Percentiles rank a stretch among this genome's conserved stretches.
These are phyloP conservation scores for Astrephomene gubernaculifera DNA, from an alignment of 139 green algal species.

Conservation along the genomic window DNA sequence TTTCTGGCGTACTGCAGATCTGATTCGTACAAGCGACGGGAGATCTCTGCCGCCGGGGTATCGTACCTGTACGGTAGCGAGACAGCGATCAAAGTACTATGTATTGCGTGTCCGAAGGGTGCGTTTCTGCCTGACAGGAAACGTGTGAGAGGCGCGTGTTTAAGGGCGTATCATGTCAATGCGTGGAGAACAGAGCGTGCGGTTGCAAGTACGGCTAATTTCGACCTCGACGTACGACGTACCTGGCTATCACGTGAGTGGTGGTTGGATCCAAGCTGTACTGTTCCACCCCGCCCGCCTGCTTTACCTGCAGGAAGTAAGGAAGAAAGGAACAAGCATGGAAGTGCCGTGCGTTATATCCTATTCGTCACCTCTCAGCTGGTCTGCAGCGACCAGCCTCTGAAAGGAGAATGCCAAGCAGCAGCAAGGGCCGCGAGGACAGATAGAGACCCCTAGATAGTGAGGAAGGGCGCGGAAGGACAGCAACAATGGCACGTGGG, in stretches of 20 bases:
- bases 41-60: not conserved
- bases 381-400: not conserved
- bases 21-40: not conserved
- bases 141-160: not conserved
- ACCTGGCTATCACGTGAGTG: conserved; percentile 30
- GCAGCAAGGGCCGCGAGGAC: not conserved
- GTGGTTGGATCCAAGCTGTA: not conserved
- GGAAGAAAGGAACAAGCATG: not conserved
- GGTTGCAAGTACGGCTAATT: not conserved
- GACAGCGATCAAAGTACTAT: no score
- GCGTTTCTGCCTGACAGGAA: not conserved
- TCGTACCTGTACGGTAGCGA: no score
- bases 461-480: no score
- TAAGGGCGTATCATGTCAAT: not conserved
- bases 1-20: not conserved
- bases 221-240: not conserved
- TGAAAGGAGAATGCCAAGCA: no score
- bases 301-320: conserved; percentile 6
- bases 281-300: conserved; percentile 13
- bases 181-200: not conserved
- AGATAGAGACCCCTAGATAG: not conserved
- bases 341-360: not conserved
- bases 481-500: not conserved
- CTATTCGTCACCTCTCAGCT: not conserved
- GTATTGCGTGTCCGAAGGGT: not conserved